Conservation (phyloP, 345 rosid species). For the Gossypium mustelinum region DNA sequence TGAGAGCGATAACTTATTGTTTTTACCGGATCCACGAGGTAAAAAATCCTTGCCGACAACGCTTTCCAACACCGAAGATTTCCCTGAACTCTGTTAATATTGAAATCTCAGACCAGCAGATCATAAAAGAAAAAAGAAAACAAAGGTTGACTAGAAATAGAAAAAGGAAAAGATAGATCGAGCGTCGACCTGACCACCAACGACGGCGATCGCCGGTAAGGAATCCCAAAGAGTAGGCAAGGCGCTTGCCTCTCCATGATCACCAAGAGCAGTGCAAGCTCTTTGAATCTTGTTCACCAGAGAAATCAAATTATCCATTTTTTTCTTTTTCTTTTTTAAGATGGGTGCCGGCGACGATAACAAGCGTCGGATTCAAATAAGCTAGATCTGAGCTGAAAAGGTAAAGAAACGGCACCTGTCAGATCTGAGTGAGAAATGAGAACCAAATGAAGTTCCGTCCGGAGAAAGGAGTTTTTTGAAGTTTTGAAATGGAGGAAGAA, state of each 20-base stretch:
- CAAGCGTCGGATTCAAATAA: slow-evolving; percentile 15
- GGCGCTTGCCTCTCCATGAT: slow-evolving; percentile 83
- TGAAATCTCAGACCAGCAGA: not conserved
- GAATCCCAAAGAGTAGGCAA: slow-evolving; percentile 98
- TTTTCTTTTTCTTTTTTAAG: not conserved
- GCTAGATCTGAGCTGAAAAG: slow-evolving; percentile 20
- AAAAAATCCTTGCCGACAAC: slow-evolving; percentile 96
- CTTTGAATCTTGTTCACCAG: slow-evolving; percentile 95
- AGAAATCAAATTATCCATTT: slow-evolving; percentile 89
- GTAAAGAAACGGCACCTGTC: not conserved
- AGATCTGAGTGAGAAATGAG: slow-evolving; percentile 1
- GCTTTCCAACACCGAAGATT: slow-evolving; percentile 97
- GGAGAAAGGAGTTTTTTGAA: slow-evolving; percentile 12
- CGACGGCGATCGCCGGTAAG: slow-evolving; percentile 93
- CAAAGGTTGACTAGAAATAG: slow-evolving; percentile 4
- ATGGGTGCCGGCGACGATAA: slow-evolving; percentile 1
- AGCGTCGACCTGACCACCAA: slow-evolving; percentile 88
- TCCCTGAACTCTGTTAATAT: slow-evolving; percentile 79
- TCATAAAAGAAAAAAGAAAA: not conserved
- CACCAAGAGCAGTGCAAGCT: slow-evolving; percentile 99
- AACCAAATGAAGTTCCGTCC: not conserved
- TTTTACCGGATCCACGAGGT: slow-evolving; percentile 97
- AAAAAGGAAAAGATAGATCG: slow-evolving; percentile 14
- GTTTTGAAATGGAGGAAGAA: slow-evolving; percentile 11
- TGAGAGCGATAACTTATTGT: not conserved